phyloP scores from a whole-genome alignment of 768 basidiomycete species.

The Termitomyces sp. region DNA sequence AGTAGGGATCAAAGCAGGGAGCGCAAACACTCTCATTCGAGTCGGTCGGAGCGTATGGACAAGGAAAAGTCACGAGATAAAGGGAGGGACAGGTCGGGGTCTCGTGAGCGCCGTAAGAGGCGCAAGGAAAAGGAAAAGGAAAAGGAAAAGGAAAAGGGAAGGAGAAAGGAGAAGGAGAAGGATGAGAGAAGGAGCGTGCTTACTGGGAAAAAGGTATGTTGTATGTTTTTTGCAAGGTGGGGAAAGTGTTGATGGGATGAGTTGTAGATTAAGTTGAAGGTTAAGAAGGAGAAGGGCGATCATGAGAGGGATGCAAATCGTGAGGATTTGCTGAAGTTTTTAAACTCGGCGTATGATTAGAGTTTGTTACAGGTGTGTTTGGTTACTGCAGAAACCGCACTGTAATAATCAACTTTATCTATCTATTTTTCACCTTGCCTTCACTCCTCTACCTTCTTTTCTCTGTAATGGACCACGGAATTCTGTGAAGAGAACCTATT shows the following conservation, averaged over 20 bases:
- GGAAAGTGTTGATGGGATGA: background rate
- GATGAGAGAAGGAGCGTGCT: conserved; percentile 18
- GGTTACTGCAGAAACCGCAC: background rate
- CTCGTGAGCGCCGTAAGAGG: conserved; percentile 13
- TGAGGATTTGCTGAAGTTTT: conserved; percentile 15
- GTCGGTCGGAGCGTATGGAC: background rate
- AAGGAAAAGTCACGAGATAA: conserved; percentile 7
- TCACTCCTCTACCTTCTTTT: too few species aligned
- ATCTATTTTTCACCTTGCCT: background rate
- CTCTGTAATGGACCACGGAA: too few species aligned
- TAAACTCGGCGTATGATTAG: conserved; percentile 18
- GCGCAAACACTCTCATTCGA: background rate
- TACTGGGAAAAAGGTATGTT: conserved; percentile 18
- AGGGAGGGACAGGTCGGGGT: conserved; percentile 10
- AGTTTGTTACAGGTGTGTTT: background rate
- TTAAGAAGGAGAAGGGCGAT: conserved; percentile 20
- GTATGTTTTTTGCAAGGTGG: background rate
- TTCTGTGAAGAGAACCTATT: background rate
- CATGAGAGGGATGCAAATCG: conserved; percentile 20
- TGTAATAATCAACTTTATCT: background rate
- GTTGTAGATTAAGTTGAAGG: conserved; percentile 18
- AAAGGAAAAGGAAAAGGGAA: conserved; percentile 11
- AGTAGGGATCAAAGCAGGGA: conserved; percentile 3
- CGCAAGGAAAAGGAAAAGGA: conserved; percentile 15
- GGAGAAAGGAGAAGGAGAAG: conserved; percentile 10